Base-by-base conservation (phyloP, 306 rosid species). In the Canavalia ensiformis region DNA sequence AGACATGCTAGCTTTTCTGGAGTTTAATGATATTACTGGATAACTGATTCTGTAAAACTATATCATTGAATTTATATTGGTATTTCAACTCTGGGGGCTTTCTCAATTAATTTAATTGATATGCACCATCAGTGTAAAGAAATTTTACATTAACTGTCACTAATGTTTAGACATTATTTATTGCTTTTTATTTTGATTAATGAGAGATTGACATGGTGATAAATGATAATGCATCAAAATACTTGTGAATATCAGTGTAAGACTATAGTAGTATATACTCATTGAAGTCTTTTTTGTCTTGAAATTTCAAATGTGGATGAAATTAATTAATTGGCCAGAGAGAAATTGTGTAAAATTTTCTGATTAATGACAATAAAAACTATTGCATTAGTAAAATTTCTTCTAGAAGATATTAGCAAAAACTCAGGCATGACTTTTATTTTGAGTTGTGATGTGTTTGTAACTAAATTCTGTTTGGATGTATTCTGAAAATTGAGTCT, bases 11-110 rank as follows among this genome's bases (percentile, higher is more conserved):
- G 25, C 51, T 58, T 70, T 70, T 51, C 57, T 10, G 63, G 72
- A 47, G 69, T 47, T 55, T 54, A 6, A 37, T 55, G 52, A 56
- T 73, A 47, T 55, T 55, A 37, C 51, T 7, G 65, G 77, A 72
- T 72, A 6, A 35, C 63, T 13, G 63, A 72, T 34, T 62, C 76
- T 50, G 47, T 52, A 13, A 50, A 67, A 25, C 25, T 69, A 4
- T 39, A 55, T 46, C 9, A 8, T 13, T 5, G 6, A 50, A 31
- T 73, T 51, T 37, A 25, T 72, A 35, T 18, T n/a, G 65, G 76
- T 51, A 51, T 51, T 55, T 54, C 37, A 50, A 37, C 1, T 18
- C 18, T 25, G 31, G 57, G 35, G 52, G 30, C 7, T 8, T 58
- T 11, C 30, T 58, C 25, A 18, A 18, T 18, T 29, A 58, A 13